These are phyloP conservation scores for Epichloe sylvatica DNA, from an alignment of 2,329 filamentous ascomycete genomes.

Conservation along the genomic window DNA sequence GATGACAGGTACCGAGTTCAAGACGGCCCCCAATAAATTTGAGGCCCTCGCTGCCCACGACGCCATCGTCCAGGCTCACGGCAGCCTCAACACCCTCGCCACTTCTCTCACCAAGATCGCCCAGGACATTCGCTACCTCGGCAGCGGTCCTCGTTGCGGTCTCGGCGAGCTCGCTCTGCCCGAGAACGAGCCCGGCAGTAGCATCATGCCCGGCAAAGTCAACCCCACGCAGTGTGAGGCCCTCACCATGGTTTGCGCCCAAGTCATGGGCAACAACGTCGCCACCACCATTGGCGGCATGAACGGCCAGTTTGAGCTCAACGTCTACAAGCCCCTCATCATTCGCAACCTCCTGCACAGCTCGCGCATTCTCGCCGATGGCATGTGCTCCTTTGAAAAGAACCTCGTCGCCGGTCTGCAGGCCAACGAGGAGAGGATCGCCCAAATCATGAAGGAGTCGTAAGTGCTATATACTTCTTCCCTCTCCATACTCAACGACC, in stretches of 20 bases:
- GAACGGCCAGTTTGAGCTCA: conserved; percentile 97
- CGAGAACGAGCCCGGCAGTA: conserved; percentile 95
- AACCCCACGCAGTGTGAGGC: conserved; percentile 98
- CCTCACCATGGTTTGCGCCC: conserved; percentile 91
- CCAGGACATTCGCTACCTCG: conserved; percentile 93
- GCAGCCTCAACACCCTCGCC: conserved; percentile 85
- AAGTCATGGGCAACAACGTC: conserved; percentile 96
- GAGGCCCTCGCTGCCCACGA: conserved; percentile 94
- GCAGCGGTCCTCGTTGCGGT: conserved; percentile 88
- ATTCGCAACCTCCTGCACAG: conserved; percentile 94
- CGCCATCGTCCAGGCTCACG: conserved; percentile 85
- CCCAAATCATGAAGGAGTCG: conserved; percentile 85
- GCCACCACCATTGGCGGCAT: conserved; percentile 88
- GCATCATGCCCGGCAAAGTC: conserved; percentile 99
- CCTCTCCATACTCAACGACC: no score
- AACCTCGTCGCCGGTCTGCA: conserved; percentile 78
- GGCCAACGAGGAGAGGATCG: conserved; percentile 89
- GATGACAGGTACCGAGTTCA: conserved; percentile 86
- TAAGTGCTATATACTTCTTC: conserved; percentile 30
- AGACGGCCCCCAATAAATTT: conserved; percentile 98
- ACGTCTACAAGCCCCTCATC: conserved; percentile 96
- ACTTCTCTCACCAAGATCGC: conserved; percentile 93
- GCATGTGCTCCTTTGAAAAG: conserved; percentile 90
- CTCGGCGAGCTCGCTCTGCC: conserved; percentile 86
- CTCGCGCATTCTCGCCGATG: conserved; percentile 72